Base-by-base conservation (phyloP, 1,139 yeast species). In the Diutina mesorugosa region DNA sequence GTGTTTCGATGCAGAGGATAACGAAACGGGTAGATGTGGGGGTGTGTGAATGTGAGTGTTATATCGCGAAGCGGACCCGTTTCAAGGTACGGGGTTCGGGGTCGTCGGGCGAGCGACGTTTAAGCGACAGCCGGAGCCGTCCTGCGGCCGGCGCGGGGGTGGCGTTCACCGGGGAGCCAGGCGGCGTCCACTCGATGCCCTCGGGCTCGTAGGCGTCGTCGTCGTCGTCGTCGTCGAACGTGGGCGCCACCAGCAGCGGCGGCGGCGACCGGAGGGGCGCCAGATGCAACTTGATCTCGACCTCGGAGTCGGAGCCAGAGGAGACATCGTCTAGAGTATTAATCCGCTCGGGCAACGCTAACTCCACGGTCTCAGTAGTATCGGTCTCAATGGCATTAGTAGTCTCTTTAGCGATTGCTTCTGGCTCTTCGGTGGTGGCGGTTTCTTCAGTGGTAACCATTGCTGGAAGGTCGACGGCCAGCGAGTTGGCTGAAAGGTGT, bases 201-300 rank as follows among this genome's bases (percentile, higher is more conserved):
- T 38, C 54, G 2, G 54, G 54, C 26, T 51, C 46, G 47, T 51
- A 51, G 8, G 21, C 45, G 8, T 51, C 54, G 16, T 51, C 54
- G 45, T 51, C 54, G 21, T 51, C 54, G 45, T 50, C 45, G 12
- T 51, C 54, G 46, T 26, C 45, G 30, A 50, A 50, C 28, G 47
- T 18, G 12, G 26, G 16, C n/a, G 21, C n/a, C 8, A 16, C 8
- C 14, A 30, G 4, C 14, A 38, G 14, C 9, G 45, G 28, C 8
- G 21, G 53, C 10, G 47, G 26, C 26, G 26, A 45, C 6, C 26
- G 47, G 47, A 45, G 26, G 8, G 8, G 18, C 26, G 26, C 21
- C 26, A 18, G 47, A 5, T 6, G 4, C 18, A 47, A n/a, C 16
- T 38, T 29, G 6, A 47, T 29, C 51, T 47, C 51, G 38, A 47